A percentile compares a stretch with the other conserved stretches of the same genome.
These are phyloP conservation scores for Aspergillus neotritici DNA, from an alignment of 2,329 filamentous ascomycete species.

Conservation along the genomic window DNA sequence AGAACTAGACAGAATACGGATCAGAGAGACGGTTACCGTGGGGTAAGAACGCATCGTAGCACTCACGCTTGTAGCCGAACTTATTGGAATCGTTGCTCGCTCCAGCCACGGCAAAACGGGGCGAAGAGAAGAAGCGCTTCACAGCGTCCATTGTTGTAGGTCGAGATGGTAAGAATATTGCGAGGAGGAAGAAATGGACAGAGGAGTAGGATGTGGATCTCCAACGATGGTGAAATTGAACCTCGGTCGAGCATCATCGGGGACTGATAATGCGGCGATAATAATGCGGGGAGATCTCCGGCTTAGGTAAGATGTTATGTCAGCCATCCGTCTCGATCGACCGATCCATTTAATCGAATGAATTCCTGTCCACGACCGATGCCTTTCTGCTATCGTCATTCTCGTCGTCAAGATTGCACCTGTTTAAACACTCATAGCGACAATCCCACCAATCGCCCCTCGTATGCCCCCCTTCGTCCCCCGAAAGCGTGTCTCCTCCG, in stretches of 20 bases:
- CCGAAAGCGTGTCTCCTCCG: slow-evolving; percentile 36
- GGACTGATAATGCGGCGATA: no score
- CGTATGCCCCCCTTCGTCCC: slow-evolving; percentile 45
- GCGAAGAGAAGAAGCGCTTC: slow-evolving; percentile 71
- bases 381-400: neutral
- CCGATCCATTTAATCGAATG: no score
- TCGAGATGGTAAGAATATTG: neutral
- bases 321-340: no score
- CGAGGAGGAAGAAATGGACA: neutral
- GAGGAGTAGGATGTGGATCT: neutral
- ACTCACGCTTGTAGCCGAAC: slow-evolving; percentile 78
- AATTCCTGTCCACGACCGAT: no score
- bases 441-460: slow-evolving; percentile 8
- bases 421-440: slow-evolving; percentile 8
- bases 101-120: slow-evolving; percentile 80
- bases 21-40: neutral
- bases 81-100: slow-evolving; percentile 79
- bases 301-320: no score
- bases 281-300: no score
- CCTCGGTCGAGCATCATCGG: no score
- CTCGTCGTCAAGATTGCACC: neutral
- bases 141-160: slow-evolving; percentile 46
- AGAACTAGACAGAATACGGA: slow-evolving; percentile 57
- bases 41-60: slow-evolving; percentile 1
- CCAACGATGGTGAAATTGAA: neutral